Conservation (phyloP, 2,329 filamentous ascomycete species). For the Fusarium longipes region DNA sequence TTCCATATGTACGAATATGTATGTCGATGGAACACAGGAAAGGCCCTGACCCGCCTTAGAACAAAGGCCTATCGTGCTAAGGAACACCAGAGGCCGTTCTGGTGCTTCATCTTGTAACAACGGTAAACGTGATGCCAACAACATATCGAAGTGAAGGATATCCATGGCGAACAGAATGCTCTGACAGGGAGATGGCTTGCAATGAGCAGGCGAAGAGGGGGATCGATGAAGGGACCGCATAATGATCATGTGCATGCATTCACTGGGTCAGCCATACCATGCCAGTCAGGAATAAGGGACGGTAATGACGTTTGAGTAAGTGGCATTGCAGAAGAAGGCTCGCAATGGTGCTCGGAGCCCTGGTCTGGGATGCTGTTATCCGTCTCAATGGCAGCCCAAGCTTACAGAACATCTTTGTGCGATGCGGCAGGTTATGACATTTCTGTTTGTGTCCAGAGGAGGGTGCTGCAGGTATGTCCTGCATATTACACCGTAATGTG, state of each 20-base stretch:
- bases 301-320: not conserved
- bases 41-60: conserved; percentile 12
- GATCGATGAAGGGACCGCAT: conserved; percentile 31
- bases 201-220: conserved; percentile 9
- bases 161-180: not conserved
- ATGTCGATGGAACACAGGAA: conserved; percentile 34
- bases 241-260: conserved; percentile 26
- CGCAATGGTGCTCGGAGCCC: conserved; percentile 17
- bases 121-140: conserved; percentile 6
- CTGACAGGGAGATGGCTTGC: not conserved
- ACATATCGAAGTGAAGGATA: not conserved
- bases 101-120: conserved; percentile 27
- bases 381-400: conserved; percentile 25
- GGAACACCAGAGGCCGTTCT: conserved; percentile 20
- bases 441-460: conserved; percentile 28
- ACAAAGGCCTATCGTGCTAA: conserved; percentile 26
- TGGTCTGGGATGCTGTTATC: conserved; percentile 29
- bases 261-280: conserved; percentile 15
- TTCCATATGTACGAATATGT: conserved; percentile 43
- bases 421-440: conserved; percentile 32
- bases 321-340: conserved; percentile 2
- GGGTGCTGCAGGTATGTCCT: conserved; percentile 52
- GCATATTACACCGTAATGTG: conserved; percentile 52
- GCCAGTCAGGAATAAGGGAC: conserved; percentile 9
- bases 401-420: conserved; percentile 16